Evolutionary conservation across 768 basidiomycete species (phyloP).

Genomic region (Mycena capillaripes): DNA sequence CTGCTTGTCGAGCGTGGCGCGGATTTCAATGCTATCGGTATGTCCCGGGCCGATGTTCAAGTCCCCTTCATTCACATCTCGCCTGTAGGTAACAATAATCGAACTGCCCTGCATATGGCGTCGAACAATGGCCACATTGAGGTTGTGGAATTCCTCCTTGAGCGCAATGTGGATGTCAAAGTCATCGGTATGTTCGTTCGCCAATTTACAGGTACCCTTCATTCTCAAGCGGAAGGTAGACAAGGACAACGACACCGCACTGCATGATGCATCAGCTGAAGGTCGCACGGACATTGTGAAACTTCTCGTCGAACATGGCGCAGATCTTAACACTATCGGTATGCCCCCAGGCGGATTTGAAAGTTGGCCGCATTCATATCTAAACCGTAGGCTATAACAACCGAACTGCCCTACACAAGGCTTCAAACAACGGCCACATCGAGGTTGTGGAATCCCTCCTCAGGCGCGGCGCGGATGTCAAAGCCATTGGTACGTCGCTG

Average conservation of each 20-base stretch:
- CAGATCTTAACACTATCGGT: too few species aligned
- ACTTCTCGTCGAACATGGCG: too few species aligned
- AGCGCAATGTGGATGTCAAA: background rate
- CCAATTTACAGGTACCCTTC: too few species aligned
- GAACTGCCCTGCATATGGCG: slow-evolving; percentile 9
- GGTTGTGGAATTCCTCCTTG: background rate
- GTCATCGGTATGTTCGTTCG: background rate
- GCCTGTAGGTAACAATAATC: background rate
- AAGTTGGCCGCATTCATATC: too few species aligned
- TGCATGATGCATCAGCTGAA: too few species aligned
- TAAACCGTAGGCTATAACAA: background rate
- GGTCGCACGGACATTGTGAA: too few species aligned
- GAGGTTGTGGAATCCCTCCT: too few species aligned
- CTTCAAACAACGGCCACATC: background rate
- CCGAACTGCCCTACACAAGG: background rate
- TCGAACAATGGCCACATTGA: background rate
- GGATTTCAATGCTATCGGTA: background rate
- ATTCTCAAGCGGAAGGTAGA: too few species aligned
- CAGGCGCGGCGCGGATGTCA: too few species aligned
- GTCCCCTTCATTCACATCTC: background rate
- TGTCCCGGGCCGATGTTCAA: background rate
- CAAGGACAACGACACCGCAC: too few species aligned
- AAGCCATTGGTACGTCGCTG: too few species aligned
- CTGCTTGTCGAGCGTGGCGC: background rate
- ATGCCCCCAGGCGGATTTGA: too few species aligned